Evolutionary conservation across 371 early-diverging fungal genomes (phyloP).

Genomic region (Lichtheimia ornata): DNA sequence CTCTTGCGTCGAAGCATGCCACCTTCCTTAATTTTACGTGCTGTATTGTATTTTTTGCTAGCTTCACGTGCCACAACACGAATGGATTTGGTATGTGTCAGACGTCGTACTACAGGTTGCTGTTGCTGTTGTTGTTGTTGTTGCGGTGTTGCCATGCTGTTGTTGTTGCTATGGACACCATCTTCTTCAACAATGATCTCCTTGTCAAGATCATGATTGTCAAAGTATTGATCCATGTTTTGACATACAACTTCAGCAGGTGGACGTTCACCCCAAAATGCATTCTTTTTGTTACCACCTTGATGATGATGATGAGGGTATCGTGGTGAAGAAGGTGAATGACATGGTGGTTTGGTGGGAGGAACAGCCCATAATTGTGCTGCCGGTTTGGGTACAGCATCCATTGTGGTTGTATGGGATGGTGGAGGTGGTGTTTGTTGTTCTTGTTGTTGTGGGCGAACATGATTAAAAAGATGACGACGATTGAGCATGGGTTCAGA

Average conservation of each 20-base stretch:
- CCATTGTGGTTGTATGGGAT: not conserved
- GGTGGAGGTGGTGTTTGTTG: not conserved
- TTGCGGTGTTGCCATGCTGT: not conserved
- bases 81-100: constrained; percentile 44
- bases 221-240: constrained; percentile 76
- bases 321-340: not conserved
- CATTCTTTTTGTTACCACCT: not conserved
- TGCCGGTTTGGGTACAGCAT: not conserved
- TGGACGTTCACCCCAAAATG: constrained; percentile 74
- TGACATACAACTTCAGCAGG: constrained; percentile 74
- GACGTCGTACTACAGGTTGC: constrained; percentile 3
- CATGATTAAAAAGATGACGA: no score
- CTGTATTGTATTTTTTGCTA: constrained; percentile 27
- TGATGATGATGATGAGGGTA: constrained; percentile 1
- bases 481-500: constrained; percentile 9
- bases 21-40: constrained; percentile 12
- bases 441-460: no score
- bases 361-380: constrained; percentile 27
- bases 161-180: not conserved
- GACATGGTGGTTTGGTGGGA: not conserved
- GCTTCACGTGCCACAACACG: constrained; percentile 62
- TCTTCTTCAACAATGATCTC: constrained; percentile 49
- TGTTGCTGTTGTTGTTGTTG: not conserved
- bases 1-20: constrained; percentile 40
- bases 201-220: constrained; percentile 75